Conservation (phyloP, 345 rosid species). For the Euphorbia peplus region DNA sequence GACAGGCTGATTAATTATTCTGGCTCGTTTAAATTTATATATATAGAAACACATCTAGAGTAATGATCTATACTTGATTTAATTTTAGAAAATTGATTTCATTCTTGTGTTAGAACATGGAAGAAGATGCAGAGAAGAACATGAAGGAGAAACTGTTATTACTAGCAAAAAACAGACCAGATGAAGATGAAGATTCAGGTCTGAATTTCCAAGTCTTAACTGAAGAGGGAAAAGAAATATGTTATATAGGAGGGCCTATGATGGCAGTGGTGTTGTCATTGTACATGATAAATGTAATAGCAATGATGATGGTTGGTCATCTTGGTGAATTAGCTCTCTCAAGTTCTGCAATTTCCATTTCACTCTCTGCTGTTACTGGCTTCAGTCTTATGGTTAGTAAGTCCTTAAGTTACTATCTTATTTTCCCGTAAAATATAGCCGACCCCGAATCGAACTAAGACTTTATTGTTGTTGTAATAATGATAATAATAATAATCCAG, state of each 20-base stretch:
- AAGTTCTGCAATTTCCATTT: slow-evolving; percentile 15
- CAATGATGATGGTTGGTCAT: slow-evolving; percentile 25
- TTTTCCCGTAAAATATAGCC: neutral
- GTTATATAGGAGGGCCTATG: slow-evolving; percentile 25
- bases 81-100: neutral
- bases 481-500: too few relatives aligned
- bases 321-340: slow-evolving; percentile 16
- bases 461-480: too few relatives aligned
- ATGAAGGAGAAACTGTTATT: slow-evolving; percentile 12
- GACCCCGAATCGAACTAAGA: too few relatives aligned
- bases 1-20: neutral
- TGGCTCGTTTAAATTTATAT: neutral
- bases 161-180: neutral
- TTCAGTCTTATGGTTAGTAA: slow-evolving; percentile 18
- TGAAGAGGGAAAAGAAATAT: slow-evolving; percentile 15
- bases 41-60: too few relatives aligned
- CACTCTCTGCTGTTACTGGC: slow-evolving; percentile 20
- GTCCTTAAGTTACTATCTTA: neutral
- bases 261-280: neutral
- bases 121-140: slow-evolving; percentile 2
- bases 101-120: neutral
- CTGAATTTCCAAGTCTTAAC: neutral
- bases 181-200: neutral
- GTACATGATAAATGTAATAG: slow-evolving; percentile 11
- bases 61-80: too few relatives aligned